Percentiles rank a stretch among this genome's conserved stretches.
Conservation (phyloP, 495 filamentous ascomycete genomes). For the Beverwykella pulmonaria region DNA sequence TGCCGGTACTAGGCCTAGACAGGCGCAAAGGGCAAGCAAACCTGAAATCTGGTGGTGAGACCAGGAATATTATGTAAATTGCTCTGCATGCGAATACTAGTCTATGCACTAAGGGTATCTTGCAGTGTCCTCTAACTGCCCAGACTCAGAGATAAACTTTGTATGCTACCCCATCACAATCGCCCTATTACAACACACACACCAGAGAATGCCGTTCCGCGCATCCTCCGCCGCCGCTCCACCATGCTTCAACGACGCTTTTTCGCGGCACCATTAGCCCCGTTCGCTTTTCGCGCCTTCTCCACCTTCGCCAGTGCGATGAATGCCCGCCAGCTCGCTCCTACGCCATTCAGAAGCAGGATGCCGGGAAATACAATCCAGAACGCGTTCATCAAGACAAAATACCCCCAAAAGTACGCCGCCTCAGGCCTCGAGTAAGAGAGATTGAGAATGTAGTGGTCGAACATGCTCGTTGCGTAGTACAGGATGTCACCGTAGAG, state of each 20-base stretch:
- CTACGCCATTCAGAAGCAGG: conserved; percentile 33
- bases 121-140: too few species aligned
- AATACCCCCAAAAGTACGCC: conserved; percentile 88
- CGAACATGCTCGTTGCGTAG: conserved; percentile 77
- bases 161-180: too few species aligned
- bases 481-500: conserved; percentile 86
- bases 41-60: not conserved
- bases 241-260: conserved; percentile 15
- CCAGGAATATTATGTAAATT: not conserved
- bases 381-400: conserved; percentile 79
- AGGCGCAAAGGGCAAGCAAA: not conserved
- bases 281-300: conserved; percentile 30
- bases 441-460: conserved; percentile 58
- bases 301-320: conserved; percentile 33
- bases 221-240: not conserved
- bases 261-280: conserved; percentile 25
- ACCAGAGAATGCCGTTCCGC: not conserved
- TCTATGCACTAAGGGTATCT: too few species aligned
- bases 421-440: conserved; percentile 74
- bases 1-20: not conserved
- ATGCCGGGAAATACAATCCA: conserved; percentile 75
- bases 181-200: too few species aligned
- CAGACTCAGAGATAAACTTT: too few species aligned
- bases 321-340: conserved; percentile 25
- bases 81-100: too few species aligned